A percentile compares a stretch with the other conserved stretches of the same genome.
Conservation (phyloP, 208 protist genomes). For the Wallacemonas sp. region DNA sequence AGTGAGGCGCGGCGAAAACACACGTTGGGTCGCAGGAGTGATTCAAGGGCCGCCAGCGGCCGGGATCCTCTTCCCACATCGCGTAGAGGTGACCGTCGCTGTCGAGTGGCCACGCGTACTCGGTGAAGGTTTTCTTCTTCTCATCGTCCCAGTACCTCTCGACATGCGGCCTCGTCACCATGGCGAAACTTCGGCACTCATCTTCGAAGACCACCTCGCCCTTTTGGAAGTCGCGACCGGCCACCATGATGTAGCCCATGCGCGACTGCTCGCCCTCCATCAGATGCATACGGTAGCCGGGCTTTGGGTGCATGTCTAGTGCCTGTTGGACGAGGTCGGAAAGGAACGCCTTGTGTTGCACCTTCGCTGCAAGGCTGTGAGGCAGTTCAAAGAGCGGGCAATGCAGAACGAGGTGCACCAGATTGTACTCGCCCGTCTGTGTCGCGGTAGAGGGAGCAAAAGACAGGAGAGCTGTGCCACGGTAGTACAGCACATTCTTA, state of each 20-base stretch:
- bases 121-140: slow-evolving; percentile 61
- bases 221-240: slow-evolving; percentile 38
- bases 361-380: background rate
- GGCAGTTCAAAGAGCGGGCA: slow-evolving; percentile 3
- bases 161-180: slow-evolving; percentile 74
- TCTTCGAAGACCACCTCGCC: slow-evolving; percentile 79
- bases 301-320: slow-evolving; percentile 12
- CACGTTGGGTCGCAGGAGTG: slow-evolving; percentile 89
- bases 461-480: slow-evolving; percentile 24
- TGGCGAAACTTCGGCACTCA: slow-evolving; percentile 69
- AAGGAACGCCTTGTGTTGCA: background rate
- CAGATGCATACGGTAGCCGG: slow-evolving; percentile 34
- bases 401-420: slow-evolving; percentile 6
- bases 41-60: slow-evolving; percentile 84
- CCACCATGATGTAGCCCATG: slow-evolving; percentile 70
- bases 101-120: slow-evolving; percentile 91
- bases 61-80: slow-evolving; percentile 80
- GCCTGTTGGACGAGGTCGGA: slow-evolving; percentile 25
- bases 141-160: slow-evolving; percentile 49
- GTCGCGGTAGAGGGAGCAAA: background rate
- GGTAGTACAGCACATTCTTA: slow-evolving; percentile 32
- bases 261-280: slow-evolving; percentile 32
- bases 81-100: slow-evolving; percentile 83
- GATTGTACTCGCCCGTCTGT: background rate
- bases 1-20: slow-evolving; percentile 75